Evolutionary conservation across 306 rosid genomes (phyloP).

Genomic region (Biancaea sappan): DNA sequence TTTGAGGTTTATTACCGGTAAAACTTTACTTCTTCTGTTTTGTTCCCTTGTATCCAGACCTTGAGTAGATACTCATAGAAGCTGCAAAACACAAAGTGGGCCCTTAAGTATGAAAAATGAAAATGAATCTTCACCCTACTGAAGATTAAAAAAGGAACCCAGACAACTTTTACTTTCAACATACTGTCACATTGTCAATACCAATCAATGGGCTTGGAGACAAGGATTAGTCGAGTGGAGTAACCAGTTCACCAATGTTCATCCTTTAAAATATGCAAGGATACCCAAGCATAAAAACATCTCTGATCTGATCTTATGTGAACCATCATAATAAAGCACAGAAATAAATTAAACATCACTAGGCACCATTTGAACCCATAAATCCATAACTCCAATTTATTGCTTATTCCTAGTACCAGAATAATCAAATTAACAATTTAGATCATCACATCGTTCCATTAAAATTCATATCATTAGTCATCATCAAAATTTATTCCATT

Average conservation of each 20-base stretch:
- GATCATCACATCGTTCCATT: constrained; percentile 6
- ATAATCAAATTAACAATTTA: background rate
- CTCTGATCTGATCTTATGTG: constrained; percentile 1
- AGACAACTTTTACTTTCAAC: constrained; percentile 16
- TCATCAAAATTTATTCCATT: background rate
- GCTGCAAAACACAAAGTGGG: constrained; percentile 44
- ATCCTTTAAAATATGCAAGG: constrained; percentile 26
- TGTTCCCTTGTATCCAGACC: constrained; percentile 76
- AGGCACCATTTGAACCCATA: background rate
- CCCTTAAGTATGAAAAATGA: constrained; percentile 9
- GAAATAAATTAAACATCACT: background rate
- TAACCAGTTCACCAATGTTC: constrained; percentile 4
- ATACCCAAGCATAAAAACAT: constrained; percentile 7
- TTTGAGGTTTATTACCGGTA: constrained; percentile 53
- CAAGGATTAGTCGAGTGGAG: constrained; percentile 25
- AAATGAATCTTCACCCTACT: constrained; percentile 5
- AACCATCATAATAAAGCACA: constrained; percentile 10
- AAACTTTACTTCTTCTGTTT: constrained; percentile 52
- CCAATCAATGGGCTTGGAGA: constrained; percentile 20
- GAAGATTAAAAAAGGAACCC: constrained; percentile 8
- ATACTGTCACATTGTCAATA: constrained; percentile 4
- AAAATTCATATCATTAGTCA: background rate
- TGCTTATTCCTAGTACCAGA: constrained; percentile 5
- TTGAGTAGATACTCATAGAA: constrained; percentile 72
- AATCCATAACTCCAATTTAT: constrained; percentile 24